Percentiles rank a stretch among this genome's conserved stretches.
Evolutionary conservation across 345 rosid species (phyloP).

Genomic region (Cochlearia excelsa): DNA sequence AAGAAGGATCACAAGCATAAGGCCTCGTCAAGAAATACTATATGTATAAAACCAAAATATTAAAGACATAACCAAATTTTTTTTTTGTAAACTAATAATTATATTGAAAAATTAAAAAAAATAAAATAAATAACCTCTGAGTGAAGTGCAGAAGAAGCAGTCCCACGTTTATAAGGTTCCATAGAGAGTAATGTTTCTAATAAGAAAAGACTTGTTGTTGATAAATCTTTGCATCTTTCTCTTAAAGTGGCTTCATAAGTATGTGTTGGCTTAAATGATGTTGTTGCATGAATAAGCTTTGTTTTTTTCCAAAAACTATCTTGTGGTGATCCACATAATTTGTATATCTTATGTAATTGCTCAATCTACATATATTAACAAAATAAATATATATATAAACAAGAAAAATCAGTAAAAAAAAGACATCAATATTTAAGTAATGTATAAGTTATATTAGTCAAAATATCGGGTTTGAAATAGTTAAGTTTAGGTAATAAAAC

Average conservation of each 20-base stretch:
- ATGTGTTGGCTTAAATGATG: constrained; percentile 61
- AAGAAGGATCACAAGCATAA: constrained; percentile 64
- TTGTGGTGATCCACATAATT: constrained; percentile 71
- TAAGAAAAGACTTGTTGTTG: constrained; percentile 42
- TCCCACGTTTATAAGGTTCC: constrained; percentile 69
- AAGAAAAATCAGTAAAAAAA: neutral
- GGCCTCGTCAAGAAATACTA: constrained; percentile 64
- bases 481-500: too few relatives aligned
- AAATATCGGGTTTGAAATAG: too few relatives aligned
- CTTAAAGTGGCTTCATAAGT: constrained; percentile 49
- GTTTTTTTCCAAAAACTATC: constrained; percentile 61
- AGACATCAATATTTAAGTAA: neutral
- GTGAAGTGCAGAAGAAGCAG: constrained; percentile 64
- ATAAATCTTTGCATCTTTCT: constrained; percentile 53
- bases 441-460: neutral
- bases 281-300: constrained; percentile 53
- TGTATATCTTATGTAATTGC: constrained; percentile 73
- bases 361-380: constrained; percentile 47
- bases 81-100: too few relatives aligned
- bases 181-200: constrained; percentile 60
- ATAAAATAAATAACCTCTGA: constrained; percentile 44
- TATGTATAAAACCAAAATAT: neutral
- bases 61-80: too few relatives aligned
- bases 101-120: too few relatives aligned
- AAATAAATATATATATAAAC: too few relatives aligned